Evolutionary conservation across 2,329 filamentous ascomycete genomes (phyloP).

Genomic region (Fusarium euwallaceae): DNA sequence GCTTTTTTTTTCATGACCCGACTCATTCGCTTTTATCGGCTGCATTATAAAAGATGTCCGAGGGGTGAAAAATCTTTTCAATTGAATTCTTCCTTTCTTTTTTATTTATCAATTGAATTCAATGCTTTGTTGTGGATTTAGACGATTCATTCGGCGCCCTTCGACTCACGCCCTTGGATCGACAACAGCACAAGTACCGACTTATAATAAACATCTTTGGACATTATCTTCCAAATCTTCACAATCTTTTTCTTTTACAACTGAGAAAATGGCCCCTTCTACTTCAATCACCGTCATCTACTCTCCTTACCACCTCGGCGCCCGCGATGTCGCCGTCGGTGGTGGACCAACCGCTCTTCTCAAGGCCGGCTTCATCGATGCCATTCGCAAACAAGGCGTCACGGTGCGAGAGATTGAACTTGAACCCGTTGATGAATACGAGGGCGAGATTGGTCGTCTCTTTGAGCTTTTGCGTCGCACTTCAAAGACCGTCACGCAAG

Average conservation of each 20-base stretch:
- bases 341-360: conserved; percentile 52
- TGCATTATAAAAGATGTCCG: not conserved
- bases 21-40: not conserved
- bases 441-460: conserved; percentile 56
- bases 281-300: conserved; percentile 52
- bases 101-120: too few species aligned
- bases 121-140: not conserved
- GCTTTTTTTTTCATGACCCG: too few species aligned
- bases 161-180: not conserved
- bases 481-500: conserved; percentile 49
- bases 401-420: conserved; percentile 44
- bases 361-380: conserved; percentile 45
- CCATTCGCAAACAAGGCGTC: conserved; percentile 44
- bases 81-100: not conserved
- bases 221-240: not conserved
- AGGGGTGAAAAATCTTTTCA: not conserved
- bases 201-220: not conserved
- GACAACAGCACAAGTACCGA: not conserved
- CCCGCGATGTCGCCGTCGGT: conserved; percentile 53
- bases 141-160: not conserved
- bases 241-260: not conserved
- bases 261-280: conserved; percentile 11
- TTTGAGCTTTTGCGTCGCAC: conserved; percentile 56
- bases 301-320: conserved; percentile 57
- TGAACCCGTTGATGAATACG: conserved; percentile 50